Evolutionary conservation across 1,284 basidiomycete species (phyloP).

Genomic region (Fomitopsis pinicola): DNA sequence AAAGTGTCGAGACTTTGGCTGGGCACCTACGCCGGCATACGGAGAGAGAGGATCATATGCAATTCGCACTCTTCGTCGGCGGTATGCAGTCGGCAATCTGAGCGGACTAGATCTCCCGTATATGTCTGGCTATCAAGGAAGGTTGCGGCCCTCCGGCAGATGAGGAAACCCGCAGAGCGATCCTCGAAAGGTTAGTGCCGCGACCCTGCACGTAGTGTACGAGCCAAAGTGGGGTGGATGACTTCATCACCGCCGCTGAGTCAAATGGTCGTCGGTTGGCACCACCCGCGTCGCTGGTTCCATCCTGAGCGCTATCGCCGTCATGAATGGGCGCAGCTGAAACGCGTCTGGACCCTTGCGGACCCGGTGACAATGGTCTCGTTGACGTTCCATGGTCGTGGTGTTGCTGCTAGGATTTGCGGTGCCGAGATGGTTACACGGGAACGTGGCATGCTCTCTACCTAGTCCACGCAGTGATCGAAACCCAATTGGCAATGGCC

Average conservation of each 20-base stretch:
- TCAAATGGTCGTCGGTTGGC: background rate
- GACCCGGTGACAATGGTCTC: background rate
- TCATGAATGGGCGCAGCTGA: background rate
- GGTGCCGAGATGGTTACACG: conserved; percentile 1
- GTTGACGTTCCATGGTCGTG: background rate
- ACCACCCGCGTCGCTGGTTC: background rate
- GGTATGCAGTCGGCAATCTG: background rate
- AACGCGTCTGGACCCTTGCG: background rate
- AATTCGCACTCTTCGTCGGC: background rate
- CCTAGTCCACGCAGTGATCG: background rate
- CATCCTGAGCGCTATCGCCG: background rate
- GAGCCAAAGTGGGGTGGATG: background rate
- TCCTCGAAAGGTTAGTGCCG: background rate
- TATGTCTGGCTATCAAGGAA: background rate
- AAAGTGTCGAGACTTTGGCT: background rate
- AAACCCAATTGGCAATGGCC: background rate
- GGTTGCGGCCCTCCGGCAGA: background rate
- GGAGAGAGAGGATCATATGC: background rate
- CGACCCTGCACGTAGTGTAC: background rate
- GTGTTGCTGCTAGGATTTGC: background rate
- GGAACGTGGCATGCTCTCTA: background rate
- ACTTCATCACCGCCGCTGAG: background rate
- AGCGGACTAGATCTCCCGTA: background rate
- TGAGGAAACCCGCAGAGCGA: background rate
- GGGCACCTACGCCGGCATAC: background rate